phyloP scores from a whole-genome alignment of 1,139 yeast species.

The Kurtzmaniella quercitrusa region DNA sequence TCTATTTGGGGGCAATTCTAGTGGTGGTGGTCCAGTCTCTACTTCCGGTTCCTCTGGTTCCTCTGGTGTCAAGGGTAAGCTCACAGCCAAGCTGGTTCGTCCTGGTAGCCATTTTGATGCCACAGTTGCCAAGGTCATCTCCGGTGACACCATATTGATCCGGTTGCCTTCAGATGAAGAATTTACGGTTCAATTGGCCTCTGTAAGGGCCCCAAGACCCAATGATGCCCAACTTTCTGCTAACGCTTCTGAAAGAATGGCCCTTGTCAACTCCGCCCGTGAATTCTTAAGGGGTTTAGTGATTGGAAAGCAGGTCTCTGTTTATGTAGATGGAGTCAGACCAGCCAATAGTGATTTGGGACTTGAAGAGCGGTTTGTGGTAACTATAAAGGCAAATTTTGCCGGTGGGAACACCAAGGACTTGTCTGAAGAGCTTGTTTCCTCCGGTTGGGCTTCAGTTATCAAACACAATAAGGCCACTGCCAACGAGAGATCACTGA shows the following conservation, averaged over 20 bases:
- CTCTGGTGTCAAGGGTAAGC: slow-evolving; percentile 6
- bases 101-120: slow-evolving; percentile 53
- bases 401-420: slow-evolving; percentile 42
- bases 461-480: slow-evolving; percentile 74
- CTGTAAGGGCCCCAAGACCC: slow-evolving; percentile 69
- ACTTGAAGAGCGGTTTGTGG: slow-evolving; percentile 63
- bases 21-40: no score
- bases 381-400: slow-evolving; percentile 42
- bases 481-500: slow-evolving; percentile 60
- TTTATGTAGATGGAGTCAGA: slow-evolving; percentile 62
- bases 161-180: slow-evolving; percentile 47
- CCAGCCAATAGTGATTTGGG: slow-evolving; percentile 54
- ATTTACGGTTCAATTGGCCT: slow-evolving; percentile 66
- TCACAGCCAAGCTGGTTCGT: slow-evolving; percentile 22
- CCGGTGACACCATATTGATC: slow-evolving; percentile 65
- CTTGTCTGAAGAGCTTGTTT: slow-evolving; percentile 58
- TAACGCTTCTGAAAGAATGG: slow-evolving; percentile 31
- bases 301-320: slow-evolving; percentile 64
- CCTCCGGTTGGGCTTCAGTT: slow-evolving; percentile 72
- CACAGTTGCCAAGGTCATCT: slow-evolving; percentile 54
- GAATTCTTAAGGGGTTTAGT: slow-evolving; percentile 67
- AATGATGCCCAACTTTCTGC: slow-evolving; percentile 52
- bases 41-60: not conserved
- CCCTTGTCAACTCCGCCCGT: slow-evolving; percentile 60
- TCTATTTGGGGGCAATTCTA: slow-evolving; percentile 45